A percentile compares a stretch with the other conserved stretches of the same genome.
These are phyloP conservation scores for Sporothrix variecibatus DNA, from an alignment of 2,329 filamentous ascomycete species.

Conservation along the genomic window DNA sequence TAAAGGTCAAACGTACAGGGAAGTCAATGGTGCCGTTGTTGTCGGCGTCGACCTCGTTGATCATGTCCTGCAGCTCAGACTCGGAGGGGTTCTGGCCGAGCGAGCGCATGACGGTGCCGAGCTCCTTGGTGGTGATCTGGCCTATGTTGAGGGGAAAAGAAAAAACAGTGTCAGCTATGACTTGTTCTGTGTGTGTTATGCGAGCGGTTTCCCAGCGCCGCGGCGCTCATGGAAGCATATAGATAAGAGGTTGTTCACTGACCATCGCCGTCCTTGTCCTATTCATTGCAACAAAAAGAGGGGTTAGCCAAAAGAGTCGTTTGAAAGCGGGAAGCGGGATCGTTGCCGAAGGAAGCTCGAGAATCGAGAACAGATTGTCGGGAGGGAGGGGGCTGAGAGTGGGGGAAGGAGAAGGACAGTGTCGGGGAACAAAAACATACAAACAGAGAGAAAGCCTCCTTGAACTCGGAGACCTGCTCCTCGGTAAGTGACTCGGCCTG, in stretches of 20 bases:
- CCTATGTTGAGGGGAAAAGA: constrained; percentile 50
- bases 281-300: constrained; percentile 5
- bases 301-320: constrained; percentile 21
- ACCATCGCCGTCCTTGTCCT: constrained; percentile 38
- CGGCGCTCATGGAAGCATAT: too few relatives aligned
- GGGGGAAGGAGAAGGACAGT: constrained; percentile 10
- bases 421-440: constrained; percentile 61
- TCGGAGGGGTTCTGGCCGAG: constrained; percentile 88
- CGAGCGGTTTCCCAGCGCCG: neutral
- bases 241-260: constrained; percentile 23
- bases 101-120: constrained; percentile 88
- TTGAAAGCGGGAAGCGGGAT: neutral
- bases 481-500: constrained; percentile 98
- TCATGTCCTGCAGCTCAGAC: constrained; percentile 90
- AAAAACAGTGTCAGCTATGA: constrained; percentile 20
- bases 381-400: constrained; percentile 21
- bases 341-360: neutral
- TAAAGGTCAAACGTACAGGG: constrained; percentile 59
- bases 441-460: constrained; percentile 99
- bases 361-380: neutral
- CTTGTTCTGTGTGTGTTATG: neutral
- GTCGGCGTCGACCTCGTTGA: constrained; percentile 89
- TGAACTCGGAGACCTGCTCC: constrained; percentile 99
- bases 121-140: constrained; percentile 89
- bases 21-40: constrained; percentile 94